Conservation (phyloP, 345 rosid genomes). For the Corchorus olitorius region DNA sequence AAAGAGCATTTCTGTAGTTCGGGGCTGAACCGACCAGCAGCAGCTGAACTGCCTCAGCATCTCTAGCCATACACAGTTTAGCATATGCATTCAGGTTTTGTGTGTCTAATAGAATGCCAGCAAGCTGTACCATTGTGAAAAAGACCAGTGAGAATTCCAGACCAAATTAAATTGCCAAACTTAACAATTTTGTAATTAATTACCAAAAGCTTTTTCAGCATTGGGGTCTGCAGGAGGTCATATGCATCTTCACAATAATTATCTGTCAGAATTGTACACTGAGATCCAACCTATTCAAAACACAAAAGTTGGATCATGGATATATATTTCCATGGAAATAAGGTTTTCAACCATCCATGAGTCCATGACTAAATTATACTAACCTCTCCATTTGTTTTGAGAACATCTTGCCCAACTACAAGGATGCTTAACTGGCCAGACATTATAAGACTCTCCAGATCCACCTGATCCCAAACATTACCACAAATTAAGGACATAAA, state of each 20-base stretch:
- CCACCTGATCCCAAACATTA: slow-evolving; percentile 41
- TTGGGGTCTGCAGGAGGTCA: slow-evolving; percentile 52
- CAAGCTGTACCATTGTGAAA: slow-evolving; percentile 57
- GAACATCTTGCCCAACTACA: slow-evolving; percentile 63
- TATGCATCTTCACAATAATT: slow-evolving; percentile 73
- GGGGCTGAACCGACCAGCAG: slow-evolving; percentile 54
- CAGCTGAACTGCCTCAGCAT: slow-evolving; percentile 65
- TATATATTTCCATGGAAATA: background rate
- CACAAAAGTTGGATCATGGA: background rate
- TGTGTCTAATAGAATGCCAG: slow-evolving; percentile 65
- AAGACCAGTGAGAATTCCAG: slow-evolving; percentile 15
- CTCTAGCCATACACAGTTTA: slow-evolving; percentile 47
- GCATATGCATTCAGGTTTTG: slow-evolving; percentile 43
- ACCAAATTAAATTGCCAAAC: background rate
- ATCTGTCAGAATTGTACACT: slow-evolving; percentile 64
- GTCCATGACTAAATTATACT: slow-evolving; percentile 2
- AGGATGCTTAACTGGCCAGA: slow-evolving; percentile 46
- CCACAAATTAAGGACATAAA: background rate
- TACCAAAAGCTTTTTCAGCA: slow-evolving; percentile 60
- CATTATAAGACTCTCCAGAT: slow-evolving; percentile 65
- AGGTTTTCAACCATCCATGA: background rate
- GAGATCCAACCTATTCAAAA: slow-evolving; percentile 45
- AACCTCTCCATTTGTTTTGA: slow-evolving; percentile 48
- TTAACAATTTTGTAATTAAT: slow-evolving; percentile 2
- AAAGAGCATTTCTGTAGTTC: slow-evolving; percentile 45